A percentile compares a stretch with the other conserved stretches of the same genome.
Conservation (phyloP, 1,139 yeast genomes). For the Yamadazyma oceani region DNA sequence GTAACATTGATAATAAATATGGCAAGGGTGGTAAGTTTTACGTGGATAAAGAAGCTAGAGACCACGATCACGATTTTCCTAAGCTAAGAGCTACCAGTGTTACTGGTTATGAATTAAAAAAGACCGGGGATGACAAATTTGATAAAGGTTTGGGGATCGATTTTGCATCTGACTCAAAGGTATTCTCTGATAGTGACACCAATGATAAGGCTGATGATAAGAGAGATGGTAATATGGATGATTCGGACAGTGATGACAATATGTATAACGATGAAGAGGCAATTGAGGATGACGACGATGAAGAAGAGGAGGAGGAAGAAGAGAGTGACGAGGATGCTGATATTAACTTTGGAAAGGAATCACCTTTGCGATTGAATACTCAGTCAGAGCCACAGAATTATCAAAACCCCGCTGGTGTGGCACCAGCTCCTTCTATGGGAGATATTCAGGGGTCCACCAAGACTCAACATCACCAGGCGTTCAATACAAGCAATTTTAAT, state of each 20-base stretch:
- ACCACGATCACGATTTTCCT: slow-evolving; percentile 21
- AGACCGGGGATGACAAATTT: slow-evolving; percentile 11
- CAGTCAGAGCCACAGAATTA: slow-evolving; percentile 17
- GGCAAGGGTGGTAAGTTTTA: slow-evolving; percentile 85
- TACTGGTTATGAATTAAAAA: slow-evolving; percentile 30
- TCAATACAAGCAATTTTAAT: slow-evolving; percentile 9
- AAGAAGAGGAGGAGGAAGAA: slow-evolving; percentile 23
- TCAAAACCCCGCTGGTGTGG: slow-evolving; percentile 6
- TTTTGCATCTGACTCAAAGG: slow-evolving; percentile 7
- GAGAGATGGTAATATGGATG: not conserved
- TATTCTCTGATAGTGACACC: slow-evolving; percentile 25
- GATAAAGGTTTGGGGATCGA: slow-evolving; percentile 18
- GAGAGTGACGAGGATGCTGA: slow-evolving; percentile 42
- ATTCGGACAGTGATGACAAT: slow-evolving; percentile 5
- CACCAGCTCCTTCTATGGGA: slow-evolving; percentile 3
- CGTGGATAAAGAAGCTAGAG: slow-evolving; percentile 39
- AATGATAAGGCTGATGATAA: not conserved
- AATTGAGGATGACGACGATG: slow-evolving; percentile 15
- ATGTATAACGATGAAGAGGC: not conserved
- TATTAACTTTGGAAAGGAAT: slow-evolving; percentile 17
- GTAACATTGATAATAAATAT: slow-evolving; percentile 77
- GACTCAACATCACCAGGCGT: slow-evolving; percentile 4
- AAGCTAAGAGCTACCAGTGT: slow-evolving; percentile 46
- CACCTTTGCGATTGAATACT: slow-evolving; percentile 34
- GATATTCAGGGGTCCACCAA: slow-evolving; percentile 6